Evolutionary conservation across 1,284 basidiomycete species (phyloP).

Genomic region (Ganoderma sp.): DNA sequence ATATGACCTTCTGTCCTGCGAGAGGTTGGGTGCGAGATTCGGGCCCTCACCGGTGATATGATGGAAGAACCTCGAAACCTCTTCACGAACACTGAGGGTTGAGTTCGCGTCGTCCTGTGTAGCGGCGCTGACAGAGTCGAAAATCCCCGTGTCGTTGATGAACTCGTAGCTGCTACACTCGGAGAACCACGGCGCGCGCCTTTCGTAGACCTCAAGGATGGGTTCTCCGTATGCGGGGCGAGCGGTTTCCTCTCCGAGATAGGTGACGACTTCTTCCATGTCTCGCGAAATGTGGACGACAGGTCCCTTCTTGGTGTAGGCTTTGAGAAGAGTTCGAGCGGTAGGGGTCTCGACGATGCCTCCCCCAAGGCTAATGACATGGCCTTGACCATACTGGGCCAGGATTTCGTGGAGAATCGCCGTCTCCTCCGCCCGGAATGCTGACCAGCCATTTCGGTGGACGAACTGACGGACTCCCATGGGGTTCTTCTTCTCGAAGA

Average conservation of each 20-base stretch:
- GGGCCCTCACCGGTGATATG: conserved; percentile 82
- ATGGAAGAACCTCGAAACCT: conserved; percentile 83
- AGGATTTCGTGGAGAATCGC: conserved; percentile 68
- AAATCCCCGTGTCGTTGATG: conserved; percentile 70
- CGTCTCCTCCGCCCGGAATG: conserved; percentile 73
- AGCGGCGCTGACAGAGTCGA: conserved; percentile 19
- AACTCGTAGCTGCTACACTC: conserved; percentile 88
- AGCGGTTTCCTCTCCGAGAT: conserved; percentile 77
- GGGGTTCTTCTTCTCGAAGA: conserved; percentile 73
- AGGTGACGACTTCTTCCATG: conserved; percentile 74
- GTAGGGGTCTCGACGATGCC: conserved; percentile 90
- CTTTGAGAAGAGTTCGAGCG: conserved; percentile 73
- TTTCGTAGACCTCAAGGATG: conserved; percentile 80
- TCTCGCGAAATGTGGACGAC: conserved; percentile 79
- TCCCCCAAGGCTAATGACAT: conserved; percentile 93
- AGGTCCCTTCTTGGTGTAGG: conserved; percentile 67
- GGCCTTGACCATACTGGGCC: conserved; percentile 58
- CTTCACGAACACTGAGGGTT: conserved; percentile 43
- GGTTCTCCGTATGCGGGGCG: conserved; percentile 90
- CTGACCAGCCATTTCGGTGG: conserved; percentile 75
- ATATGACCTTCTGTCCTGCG: conserved; percentile 73
- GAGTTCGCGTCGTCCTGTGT: conserved; percentile 21
- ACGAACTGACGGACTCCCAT: conserved; percentile 82
- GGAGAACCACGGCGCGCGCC: conserved; percentile 89
- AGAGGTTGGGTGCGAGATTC: conserved; percentile 69